Evolutionary conservation across 805 yeast species (phyloP), one percentile per base, ranked within the genome.

Genomic region (Scheffersomyces lignosus): DNA sequence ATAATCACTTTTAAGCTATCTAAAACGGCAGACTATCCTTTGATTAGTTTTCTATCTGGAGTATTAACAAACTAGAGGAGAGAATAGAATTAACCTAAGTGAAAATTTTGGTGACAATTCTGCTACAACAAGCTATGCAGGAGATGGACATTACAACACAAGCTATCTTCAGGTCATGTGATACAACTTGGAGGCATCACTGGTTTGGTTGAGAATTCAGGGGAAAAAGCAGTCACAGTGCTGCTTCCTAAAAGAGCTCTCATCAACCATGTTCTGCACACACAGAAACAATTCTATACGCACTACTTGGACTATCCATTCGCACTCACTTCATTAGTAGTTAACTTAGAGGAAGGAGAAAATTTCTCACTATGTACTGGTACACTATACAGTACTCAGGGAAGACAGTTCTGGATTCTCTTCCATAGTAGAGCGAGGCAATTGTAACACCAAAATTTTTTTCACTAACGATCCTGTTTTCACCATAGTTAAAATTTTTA

Each of bases 11-110:
- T 81, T 81, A 82, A 82, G 87, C 87, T 69, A 59, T 54, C 48
- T 44, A 49, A n/a, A n/a, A 53, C 50, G 60, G 87, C 91, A 77
- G 91, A 84, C 90, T 83, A 84, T 83, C 81, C 90, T 77, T 83
- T 83, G 63, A 45, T 49, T 29, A 30, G 26, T 34, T 33, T 37
- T 31, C 48, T 52, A 54, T 64, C 68, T 36, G 47, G 44, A 46
- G 42, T 42, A 40, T 24, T 40, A 38, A 46, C 51, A 48, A 46
- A 27, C 24, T 31, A 27, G 20, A 24, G 28, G 27, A 34, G 36
- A 34, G 27, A 23, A 18, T 23, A 25, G 25, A 32, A 25, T n/a
- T n/a, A n/a, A n/a, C n/a, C n/a, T 27, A 27, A 30, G 33, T 30
- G 33, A 30, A 30, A 30, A 30, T 30, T 30, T 22, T 16, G 15